Evolutionary conservation across 2,329 filamentous ascomycete genomes (phyloP).

Genomic region (Fusarium marasasianum): DNA sequence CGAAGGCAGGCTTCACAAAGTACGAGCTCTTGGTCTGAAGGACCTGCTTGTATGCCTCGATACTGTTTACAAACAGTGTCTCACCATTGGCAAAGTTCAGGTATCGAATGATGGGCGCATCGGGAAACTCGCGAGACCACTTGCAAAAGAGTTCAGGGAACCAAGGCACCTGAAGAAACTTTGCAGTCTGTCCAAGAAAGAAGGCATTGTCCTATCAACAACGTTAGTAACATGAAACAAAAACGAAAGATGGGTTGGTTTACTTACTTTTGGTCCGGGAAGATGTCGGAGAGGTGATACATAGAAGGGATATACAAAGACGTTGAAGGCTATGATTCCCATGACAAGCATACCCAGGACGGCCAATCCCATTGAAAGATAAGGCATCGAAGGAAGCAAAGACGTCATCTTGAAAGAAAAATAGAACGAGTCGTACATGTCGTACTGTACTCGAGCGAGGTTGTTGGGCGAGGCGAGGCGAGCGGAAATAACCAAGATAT

Average conservation of each 20-base stretch:
- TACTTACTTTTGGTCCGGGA: conserved; percentile 54
- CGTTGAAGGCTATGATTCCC: conserved; percentile 10
- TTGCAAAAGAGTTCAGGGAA: conserved; percentile 43
- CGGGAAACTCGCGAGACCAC: conserved; percentile 43
- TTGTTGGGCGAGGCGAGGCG: not conserved
- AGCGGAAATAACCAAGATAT: not conserved
- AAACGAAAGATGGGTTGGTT: not conserved
- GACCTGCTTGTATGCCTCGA: conserved; percentile 41
- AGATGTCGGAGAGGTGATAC: conserved; percentile 56
- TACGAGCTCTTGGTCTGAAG: conserved; percentile 40
- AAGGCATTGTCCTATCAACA: conserved; percentile 48
- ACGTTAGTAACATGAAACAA: not conserved
- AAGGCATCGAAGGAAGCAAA: not conserved
- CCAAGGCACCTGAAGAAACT: conserved; percentile 43
- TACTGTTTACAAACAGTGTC: conserved; percentile 40
- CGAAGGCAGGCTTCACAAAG: conserved; percentile 43
- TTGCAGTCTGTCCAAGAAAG: conserved; percentile 53
- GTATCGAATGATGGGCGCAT: conserved; percentile 44
- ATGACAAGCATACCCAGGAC: not conserved
- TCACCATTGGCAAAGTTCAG: conserved; percentile 40
- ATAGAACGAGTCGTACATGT: not conserved
- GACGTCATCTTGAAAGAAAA: not conserved
- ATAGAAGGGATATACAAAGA: conserved; percentile 54
- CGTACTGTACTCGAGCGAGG: not conserved
- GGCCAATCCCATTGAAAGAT: not conserved